These are phyloP conservation scores for Tephrocybe sp. DNA, from an alignment of 768 basidiomycete species.

Conservation along the genomic window DNA sequence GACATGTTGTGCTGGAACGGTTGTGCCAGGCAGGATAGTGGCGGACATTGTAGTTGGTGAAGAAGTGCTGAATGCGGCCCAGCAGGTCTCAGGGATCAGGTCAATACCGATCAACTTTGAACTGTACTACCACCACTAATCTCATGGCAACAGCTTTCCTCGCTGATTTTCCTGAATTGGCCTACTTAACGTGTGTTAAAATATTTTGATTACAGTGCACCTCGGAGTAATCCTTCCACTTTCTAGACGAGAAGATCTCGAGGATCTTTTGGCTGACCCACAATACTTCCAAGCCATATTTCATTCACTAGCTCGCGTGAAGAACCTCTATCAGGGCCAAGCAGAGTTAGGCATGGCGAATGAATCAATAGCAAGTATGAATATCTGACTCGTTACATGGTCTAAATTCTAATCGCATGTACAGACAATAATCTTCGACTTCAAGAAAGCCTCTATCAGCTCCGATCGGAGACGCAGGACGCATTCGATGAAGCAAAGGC, in stretches of 20 bases:
- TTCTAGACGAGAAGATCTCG: slow-evolving; percentile 83
- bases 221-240: slow-evolving; percentile 5
- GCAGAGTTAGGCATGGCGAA: slow-evolving; percentile 82
- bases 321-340: slow-evolving; percentile 72
- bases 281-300: slow-evolving; percentile 87
- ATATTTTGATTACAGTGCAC: neutral
- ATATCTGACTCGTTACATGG: neutral
- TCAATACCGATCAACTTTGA: slow-evolving; percentile 8
- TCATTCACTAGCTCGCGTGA: slow-evolving; percentile 74
- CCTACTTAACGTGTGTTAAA: slow-evolving; percentile 63
- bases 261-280: slow-evolving; percentile 82
- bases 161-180: slow-evolving; percentile 71
- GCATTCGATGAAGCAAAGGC: slow-evolving; percentile 86
- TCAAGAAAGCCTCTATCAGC: slow-evolving; percentile 71
- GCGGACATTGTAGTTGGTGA: slow-evolving; percentile 44
- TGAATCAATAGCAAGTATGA: slow-evolving; percentile 82
- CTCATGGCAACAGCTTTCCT: slow-evolving; percentile 46
- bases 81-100: no score
- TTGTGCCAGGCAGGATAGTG: slow-evolving; percentile 80
- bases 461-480: slow-evolving; percentile 81
- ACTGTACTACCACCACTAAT: slow-evolving; percentile 9
- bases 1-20: slow-evolving; percentile 68
- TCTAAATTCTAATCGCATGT: slow-evolving; percentile 7
- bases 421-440: slow-evolving; percentile 75
- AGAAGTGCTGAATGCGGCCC: slow-evolving; percentile 12